A percentile compares a stretch with the other conserved stretches of the same genome.
These are phyloP conservation scores for Lepidium campestre DNA, from an alignment of 441 rosid genomes.

Conservation along the genomic window DNA sequence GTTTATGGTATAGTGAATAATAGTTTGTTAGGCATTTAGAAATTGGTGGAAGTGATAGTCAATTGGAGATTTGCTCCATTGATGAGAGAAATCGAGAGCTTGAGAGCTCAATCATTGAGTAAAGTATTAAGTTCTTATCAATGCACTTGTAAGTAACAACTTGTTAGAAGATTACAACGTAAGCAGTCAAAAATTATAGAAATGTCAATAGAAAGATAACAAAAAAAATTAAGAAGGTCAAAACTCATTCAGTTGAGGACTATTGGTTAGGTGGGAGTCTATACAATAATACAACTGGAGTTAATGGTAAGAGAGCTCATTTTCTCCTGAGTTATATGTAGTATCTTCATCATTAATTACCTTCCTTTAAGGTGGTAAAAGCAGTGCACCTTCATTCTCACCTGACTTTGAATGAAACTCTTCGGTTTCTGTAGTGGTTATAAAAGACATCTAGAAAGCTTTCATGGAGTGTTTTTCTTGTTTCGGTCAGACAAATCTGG, in stretches of 20 bases:
- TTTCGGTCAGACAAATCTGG: slow-evolving; percentile 33
- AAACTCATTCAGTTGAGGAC: background rate
- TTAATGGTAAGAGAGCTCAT: slow-evolving; percentile 41
- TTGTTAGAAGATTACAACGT: too few species aligned
- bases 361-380: slow-evolving; percentile 8
- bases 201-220: too few species aligned
- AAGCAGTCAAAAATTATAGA: too few species aligned
- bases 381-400: slow-evolving; percentile 13
- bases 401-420: slow-evolving; percentile 17
- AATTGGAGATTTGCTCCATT: too few species aligned
- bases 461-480: slow-evolving; percentile 25
- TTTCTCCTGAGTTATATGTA: slow-evolving; percentile 19
- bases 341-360: slow-evolving; percentile 24
- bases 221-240: too few species aligned
- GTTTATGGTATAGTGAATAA: too few species aligned
- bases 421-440: slow-evolving; percentile 15
- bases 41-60: too few species aligned
- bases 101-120: too few species aligned
- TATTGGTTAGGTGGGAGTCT: slow-evolving; percentile 16
- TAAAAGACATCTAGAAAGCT: slow-evolving; percentile 25
- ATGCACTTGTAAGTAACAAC: too few species aligned
- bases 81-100: too few species aligned
- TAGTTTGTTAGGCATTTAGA: too few species aligned
- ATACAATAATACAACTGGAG: slow-evolving; percentile 33
- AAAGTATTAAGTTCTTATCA: too few species aligned